Percentiles rank a stretch among this genome's conserved stretches.
Conservation (phyloP, 1,284 basidiomycete genomes). For the Trametes hirsuta region DNA sequence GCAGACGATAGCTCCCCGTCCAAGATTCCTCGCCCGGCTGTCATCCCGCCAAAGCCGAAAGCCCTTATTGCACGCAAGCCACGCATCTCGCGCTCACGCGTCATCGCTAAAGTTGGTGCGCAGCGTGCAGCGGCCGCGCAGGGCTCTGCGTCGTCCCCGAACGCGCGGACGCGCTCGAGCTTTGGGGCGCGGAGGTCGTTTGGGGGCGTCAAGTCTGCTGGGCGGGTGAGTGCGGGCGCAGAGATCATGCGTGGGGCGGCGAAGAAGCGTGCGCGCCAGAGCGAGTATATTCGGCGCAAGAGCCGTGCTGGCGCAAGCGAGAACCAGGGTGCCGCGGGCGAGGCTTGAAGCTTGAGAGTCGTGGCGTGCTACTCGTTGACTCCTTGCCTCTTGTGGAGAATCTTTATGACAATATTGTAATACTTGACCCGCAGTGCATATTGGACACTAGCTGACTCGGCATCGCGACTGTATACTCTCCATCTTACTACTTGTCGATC, state of each 20-base stretch:
- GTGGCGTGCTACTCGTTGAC: background rate
- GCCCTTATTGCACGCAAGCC: constrained; percentile 60
- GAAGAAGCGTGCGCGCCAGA: constrained; percentile 69
- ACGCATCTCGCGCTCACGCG: constrained; percentile 75
- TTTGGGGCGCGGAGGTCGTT: constrained; percentile 53
- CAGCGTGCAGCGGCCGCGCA: constrained; percentile 53
- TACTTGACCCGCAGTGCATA: background rate
- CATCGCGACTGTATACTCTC: constrained; percentile 7
- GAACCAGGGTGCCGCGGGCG: constrained; percentile 4
- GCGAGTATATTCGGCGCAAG: constrained; percentile 53
- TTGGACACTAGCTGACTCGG: constrained; percentile 2
- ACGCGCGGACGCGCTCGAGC: constrained; percentile 52
- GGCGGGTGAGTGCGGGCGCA: constrained; percentile 36
- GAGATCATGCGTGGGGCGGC: constrained; percentile 55
- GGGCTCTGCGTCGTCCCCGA: constrained; percentile 11
- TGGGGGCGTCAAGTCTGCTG: constrained; percentile 42
- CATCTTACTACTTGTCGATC: background rate
- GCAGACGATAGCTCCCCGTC: constrained; percentile 18
- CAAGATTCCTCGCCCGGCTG: constrained; percentile 24
- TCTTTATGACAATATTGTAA: constrained; percentile 23
- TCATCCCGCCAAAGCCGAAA: constrained; percentile 40
- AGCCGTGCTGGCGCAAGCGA: constrained; percentile 28
- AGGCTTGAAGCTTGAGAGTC: background rate
- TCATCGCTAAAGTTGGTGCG: constrained; percentile 75
- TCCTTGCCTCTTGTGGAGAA: background rate